phyloP scores from a whole-genome alignment of 257 asterid genomes.

The Solanum rostratum region DNA sequence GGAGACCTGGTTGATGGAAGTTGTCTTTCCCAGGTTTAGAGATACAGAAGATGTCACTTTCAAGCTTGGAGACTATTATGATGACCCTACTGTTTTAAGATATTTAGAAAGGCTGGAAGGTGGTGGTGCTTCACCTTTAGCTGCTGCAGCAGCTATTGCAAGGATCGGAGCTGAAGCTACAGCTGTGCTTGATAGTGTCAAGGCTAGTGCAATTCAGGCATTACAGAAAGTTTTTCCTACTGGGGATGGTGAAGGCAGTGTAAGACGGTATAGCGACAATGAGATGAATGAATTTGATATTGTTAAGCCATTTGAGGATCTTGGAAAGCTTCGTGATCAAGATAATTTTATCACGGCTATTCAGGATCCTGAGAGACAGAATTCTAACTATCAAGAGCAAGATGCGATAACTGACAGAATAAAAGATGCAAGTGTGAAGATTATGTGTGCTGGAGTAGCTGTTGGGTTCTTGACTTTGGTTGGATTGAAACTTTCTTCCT shows the following conservation, averaged over 20 bases:
- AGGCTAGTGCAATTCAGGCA: conserved; percentile 75
- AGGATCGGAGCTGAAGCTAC: conserved; percentile 92
- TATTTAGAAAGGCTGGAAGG: conserved; percentile 87
- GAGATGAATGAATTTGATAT: neutral
- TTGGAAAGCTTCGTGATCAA: conserved; percentile 14
- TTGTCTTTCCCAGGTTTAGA: conserved; percentile 90
- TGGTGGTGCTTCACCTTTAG: conserved; percentile 84
- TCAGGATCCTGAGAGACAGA: conserved; percentile 17
- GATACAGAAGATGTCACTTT: conserved; percentile 60
- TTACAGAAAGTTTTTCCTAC: conserved; percentile 78
- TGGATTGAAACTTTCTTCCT: conserved; percentile 56
- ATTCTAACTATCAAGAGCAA: conserved; percentile 38
- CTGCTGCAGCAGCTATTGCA: conserved; percentile 96
- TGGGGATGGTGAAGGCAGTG: conserved; percentile 37
- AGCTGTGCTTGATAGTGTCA: conserved; percentile 91
- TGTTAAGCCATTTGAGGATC: conserved; percentile 11
- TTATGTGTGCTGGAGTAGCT: conserved; percentile 80
- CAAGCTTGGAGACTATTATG: conserved; percentile 94
- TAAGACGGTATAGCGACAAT: conserved; percentile 18
- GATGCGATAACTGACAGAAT: conserved; percentile 50
- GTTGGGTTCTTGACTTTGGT: conserved; percentile 65
- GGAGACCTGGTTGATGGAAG: conserved; percentile 97
- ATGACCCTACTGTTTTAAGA: conserved; percentile 88
- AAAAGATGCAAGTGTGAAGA: conserved; percentile 63
- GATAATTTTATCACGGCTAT: conserved; percentile 17